phyloP scores from a whole-genome alignment of 371 early-diverging fungal species.

The Mortierella sp. region DNA sequence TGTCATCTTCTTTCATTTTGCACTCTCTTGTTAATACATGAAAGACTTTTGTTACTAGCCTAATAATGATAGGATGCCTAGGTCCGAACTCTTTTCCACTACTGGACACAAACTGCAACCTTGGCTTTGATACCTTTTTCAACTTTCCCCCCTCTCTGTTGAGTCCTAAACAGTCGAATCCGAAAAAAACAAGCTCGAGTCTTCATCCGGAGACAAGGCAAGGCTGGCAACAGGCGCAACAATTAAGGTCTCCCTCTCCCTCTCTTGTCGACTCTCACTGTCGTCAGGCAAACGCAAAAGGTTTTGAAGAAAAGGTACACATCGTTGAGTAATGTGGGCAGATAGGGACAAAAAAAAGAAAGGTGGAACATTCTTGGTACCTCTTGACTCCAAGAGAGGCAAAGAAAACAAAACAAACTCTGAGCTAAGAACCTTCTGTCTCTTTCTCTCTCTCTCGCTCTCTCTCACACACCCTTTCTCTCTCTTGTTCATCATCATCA shows the following conservation, averaged over 20 bases:
- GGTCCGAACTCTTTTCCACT: background rate
- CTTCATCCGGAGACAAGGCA: background rate
- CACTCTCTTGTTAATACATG: background rate
- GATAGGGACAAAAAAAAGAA: background rate
- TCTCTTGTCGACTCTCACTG: background rate
- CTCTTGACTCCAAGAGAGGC: background rate
- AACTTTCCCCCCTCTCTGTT: background rate
- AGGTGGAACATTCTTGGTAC: background rate
- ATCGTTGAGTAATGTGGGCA: background rate
- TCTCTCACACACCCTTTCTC: too few relatives aligned
- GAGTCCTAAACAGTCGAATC: background rate
- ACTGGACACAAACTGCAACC: background rate
- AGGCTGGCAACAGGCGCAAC: background rate
- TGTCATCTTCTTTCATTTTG: too few relatives aligned
- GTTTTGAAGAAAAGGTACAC: background rate
- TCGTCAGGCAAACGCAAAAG: background rate
- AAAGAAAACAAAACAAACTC: background rate
- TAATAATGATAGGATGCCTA: background rate
- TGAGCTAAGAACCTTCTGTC: background rate
- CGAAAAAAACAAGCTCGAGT: background rate
- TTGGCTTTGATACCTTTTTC: background rate
- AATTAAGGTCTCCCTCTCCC: background rate
- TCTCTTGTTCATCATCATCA: too few relatives aligned
- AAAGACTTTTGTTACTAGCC: background rate
- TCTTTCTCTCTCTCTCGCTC: background rate